phyloP scores from a whole-genome alignment of 2,329 filamentous ascomycete species.

The Daldinia sp. region DNA sequence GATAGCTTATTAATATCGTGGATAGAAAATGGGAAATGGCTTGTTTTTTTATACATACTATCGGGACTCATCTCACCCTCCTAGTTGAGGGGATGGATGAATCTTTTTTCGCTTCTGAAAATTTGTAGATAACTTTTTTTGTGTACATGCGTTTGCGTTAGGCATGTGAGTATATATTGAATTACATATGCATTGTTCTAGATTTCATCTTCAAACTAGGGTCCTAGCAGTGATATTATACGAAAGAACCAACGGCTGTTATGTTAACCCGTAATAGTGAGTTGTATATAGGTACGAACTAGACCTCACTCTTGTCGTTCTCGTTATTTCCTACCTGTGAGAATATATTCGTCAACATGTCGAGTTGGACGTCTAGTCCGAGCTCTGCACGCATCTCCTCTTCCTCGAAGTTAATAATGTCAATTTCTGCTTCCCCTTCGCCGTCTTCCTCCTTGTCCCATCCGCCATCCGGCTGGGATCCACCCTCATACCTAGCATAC shows the following conservation, averaged over 20 bases:
- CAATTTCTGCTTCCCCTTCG: constrained; percentile 13
- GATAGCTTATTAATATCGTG: constrained; percentile 27
- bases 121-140: constrained; percentile 33
- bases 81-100: constrained; percentile 13
- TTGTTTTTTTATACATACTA: neutral
- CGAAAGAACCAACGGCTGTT: neutral
- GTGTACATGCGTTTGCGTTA: constrained; percentile 26
- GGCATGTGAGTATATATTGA: constrained; percentile 33
- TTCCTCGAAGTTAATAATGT: constrained; percentile 32
- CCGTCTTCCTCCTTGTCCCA: constrained; percentile 6
- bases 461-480: neutral
- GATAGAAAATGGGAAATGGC: constrained; percentile 10
- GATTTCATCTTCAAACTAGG: neutral
- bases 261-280: neutral
- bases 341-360: constrained; percentile 28
- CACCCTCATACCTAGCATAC: no score
- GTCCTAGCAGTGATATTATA: neutral
- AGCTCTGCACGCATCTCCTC: constrained; percentile 17
- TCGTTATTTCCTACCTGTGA: neutral
- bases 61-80: constrained; percentile 1
- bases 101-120: constrained; percentile 3
- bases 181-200: constrained; percentile 3
- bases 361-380: constrained; percentile 14
- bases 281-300: neutral
- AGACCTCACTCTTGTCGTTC: neutral